These are phyloP conservation scores for Pisolithus sp. DNA, from an alignment of 768 basidiomycete species.

Conservation along the genomic window DNA sequence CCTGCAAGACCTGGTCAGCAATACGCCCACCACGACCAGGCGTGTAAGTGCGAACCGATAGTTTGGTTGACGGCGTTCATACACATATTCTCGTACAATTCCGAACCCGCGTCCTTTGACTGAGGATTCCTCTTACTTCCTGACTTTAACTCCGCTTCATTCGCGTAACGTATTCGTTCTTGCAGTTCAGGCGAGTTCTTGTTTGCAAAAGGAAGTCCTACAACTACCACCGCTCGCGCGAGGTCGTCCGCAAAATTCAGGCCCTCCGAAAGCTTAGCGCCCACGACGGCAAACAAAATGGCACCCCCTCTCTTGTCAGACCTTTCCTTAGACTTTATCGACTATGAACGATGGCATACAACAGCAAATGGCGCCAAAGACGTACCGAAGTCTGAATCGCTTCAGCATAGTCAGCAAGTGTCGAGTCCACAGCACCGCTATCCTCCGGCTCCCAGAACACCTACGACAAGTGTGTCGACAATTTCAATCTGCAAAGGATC, in stretches of 20 bases:
- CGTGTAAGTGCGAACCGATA: conserved; percentile 55
- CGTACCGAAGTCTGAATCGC: conserved; percentile 32
- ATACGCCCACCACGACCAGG: background rate
- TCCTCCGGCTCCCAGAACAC: conserved; percentile 87
- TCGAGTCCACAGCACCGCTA: conserved; percentile 61
- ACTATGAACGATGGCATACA: conserved; percentile 2
- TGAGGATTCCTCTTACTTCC: conserved; percentile 30
- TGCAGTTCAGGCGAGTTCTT: conserved; percentile 83
- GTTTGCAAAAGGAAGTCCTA: conserved; percentile 93
- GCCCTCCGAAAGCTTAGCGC: conserved; percentile 96
- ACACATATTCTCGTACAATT: conserved; percentile 87
- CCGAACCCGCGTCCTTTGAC: conserved; percentile 63
- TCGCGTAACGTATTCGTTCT: conserved; percentile 88
- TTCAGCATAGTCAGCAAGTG: conserved; percentile 65
- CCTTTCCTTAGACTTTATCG: conserved; percentile 12
- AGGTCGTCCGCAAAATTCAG: conserved; percentile 71
- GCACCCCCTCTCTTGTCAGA: conserved; percentile 49
- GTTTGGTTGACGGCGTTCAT: conserved; percentile 97
- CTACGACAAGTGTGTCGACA: conserved; percentile 32
- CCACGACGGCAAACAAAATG: conserved; percentile 88
- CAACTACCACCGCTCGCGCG: conserved; percentile 78
- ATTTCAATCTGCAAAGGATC: background rate
- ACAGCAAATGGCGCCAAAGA: background rate
- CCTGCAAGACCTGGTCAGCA: conserved; percentile 39
- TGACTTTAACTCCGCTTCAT: conserved; percentile 44